phyloP scores from a whole-genome alignment of 1,139 yeast genomes.

The Candida labiduridarum region DNA sequence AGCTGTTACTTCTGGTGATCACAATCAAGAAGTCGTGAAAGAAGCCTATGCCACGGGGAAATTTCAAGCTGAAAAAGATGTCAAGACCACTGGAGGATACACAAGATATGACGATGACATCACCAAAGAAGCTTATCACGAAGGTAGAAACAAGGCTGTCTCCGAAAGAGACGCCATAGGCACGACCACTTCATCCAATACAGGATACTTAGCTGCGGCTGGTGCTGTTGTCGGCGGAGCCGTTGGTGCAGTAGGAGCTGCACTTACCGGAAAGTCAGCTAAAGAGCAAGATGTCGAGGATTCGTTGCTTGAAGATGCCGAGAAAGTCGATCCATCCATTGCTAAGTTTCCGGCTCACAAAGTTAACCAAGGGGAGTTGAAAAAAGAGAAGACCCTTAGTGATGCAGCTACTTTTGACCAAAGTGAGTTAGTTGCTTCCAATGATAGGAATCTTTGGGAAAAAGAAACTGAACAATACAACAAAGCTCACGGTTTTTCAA shows the following conservation, averaged over 20 bases:
- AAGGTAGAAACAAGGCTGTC: conserved; percentile 12
- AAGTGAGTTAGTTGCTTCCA: conserved; percentile 5
- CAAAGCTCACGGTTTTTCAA: no score
- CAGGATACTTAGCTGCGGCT: conserved; percentile 11
- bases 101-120: conserved; percentile 5
- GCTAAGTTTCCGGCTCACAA: conserved; percentile 23
- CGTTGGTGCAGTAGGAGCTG: conserved; percentile 10
- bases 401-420: neutral
- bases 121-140: conserved; percentile 14
- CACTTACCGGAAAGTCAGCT: conserved; percentile 16
- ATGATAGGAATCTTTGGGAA: no score
- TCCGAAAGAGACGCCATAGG: conserved; percentile 8
- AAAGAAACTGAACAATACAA: no score
- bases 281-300: conserved; percentile 13
- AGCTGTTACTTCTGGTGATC: conserved; percentile 12
- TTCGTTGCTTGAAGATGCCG: conserved; percentile 27
- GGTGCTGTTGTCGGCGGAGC: conserved; percentile 15
- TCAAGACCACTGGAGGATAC: neutral
- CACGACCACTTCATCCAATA: neutral
- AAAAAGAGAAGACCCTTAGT: conserved; percentile 4
- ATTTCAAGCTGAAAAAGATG: neutral
- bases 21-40: neutral
- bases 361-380: conserved; percentile 5
- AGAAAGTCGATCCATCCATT: conserved; percentile 23
- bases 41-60: conserved; percentile 8